These are phyloP conservation scores for Fusarium sp. DNA, from an alignment of 2,329 filamentous ascomycete species.

Conservation along the genomic window DNA sequence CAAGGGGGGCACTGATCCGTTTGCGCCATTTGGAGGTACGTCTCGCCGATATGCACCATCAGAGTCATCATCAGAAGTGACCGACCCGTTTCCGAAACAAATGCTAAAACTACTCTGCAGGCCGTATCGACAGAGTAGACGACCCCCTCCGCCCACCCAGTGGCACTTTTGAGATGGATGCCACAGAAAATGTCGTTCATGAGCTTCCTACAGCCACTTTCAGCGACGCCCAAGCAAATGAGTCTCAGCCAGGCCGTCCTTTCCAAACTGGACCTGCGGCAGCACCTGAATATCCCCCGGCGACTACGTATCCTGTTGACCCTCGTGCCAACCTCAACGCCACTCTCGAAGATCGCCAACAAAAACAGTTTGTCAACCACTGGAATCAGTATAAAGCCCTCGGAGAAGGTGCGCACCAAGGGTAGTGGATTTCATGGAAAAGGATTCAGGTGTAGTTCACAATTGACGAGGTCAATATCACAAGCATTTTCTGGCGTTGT, in stretches of 20 bases:
- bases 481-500: slow-evolving; percentile 43
- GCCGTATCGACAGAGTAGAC: slow-evolving; percentile 49
- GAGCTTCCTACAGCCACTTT: slow-evolving; percentile 50
- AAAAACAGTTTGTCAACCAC: slow-evolving; percentile 52
- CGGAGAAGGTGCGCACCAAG: slow-evolving; percentile 10
- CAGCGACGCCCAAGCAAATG: slow-evolving; percentile 14
- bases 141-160: slow-evolving; percentile 44
- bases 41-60: slow-evolving; percentile 4
- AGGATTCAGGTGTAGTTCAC: not conserved
- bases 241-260: slow-evolving; percentile 12
- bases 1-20: slow-evolving; percentile 51
- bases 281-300: slow-evolving; percentile 10
- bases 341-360: slow-evolving; percentile 45
- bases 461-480: slow-evolving; percentile 5
- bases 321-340: slow-evolving; percentile 52
- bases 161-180: slow-evolving; percentile 55
- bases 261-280: slow-evolving; percentile 15
- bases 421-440: slow-evolving; percentile 1
- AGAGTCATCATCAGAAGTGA: not conserved
- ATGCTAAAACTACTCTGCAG: slow-evolving; percentile 42
- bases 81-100: slow-evolving; percentile 6
- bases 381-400: slow-evolving; percentile 52
- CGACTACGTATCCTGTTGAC: slow-evolving; percentile 39
- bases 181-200: slow-evolving; percentile 46
- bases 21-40: slow-evolving; percentile 60